A percentile compares a stretch with the other conserved stretches of the same genome.
Conservation (phyloP, 1,284 basidiomycete genomes). For the Puccinia hordei region DNA sequence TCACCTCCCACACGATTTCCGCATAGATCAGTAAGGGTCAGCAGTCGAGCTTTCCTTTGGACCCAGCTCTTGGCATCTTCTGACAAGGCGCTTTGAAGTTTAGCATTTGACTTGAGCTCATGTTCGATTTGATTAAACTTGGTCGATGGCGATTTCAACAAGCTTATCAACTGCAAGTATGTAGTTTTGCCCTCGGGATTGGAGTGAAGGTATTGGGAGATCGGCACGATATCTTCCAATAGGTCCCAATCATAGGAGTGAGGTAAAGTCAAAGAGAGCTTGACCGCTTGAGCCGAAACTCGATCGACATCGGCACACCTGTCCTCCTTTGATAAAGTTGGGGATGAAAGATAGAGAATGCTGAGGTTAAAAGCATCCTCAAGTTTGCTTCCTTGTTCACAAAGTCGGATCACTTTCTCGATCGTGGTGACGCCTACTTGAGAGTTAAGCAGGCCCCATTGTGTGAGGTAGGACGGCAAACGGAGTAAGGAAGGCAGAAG, state of each 20-base stretch:
- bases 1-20: conserved; percentile 39
- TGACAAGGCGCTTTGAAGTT: conserved; percentile 13
- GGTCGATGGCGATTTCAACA: conserved; percentile 30
- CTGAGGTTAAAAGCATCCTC: conserved; percentile 42
- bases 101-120: conserved; percentile 28
- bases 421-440: conserved; percentile 3
- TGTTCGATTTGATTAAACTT: conserved; percentile 33
- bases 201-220: conserved; percentile 27
- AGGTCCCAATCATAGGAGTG: conserved; percentile 48
- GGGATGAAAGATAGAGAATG: conserved; percentile 47
- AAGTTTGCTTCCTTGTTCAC: conserved; percentile 27
- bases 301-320: conserved; percentile 13
- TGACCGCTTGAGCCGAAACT: conserved; percentile 19
- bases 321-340: not conserved
- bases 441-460: conserved; percentile 36
- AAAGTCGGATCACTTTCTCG: conserved; percentile 31
- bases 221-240: conserved; percentile 36
- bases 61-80: not conserved
- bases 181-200: conserved; percentile 25
- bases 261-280: conserved; percentile 29
- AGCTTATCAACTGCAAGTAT: conserved; percentile 17
- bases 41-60: conserved; percentile 45
- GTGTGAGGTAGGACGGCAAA: conserved; percentile 42
- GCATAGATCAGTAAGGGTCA: conserved; percentile 45
- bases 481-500: conserved; percentile 39